Conservation (phyloP, 345 rosid species). For the rapeseed (Brassica napus) region Da-Ae NC_063444.1:6965501-6966000, state of each 20-base stretch:
- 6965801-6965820: neutral
- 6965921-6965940: neutral
- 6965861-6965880: neutral
- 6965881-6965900: neutral
- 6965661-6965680: neutral
- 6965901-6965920: neutral
- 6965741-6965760: neutral
- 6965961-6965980: neutral
- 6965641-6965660: no score
- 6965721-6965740: neutral
- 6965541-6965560: constrained; percentile 11
- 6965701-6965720: neutral
- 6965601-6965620: neutral
- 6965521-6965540: constrained; percentile 20
- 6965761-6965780: neutral
- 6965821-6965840: neutral
- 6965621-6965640: neutral
- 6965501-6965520: constrained; percentile 33
- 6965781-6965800: neutral
- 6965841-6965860: neutral
- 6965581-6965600: neutral
- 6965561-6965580: neutral
- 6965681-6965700: neutral
- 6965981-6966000: neutral
- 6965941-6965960: neutral